Percentiles rank a stretch among this genome's conserved stretches.
These are phyloP conservation scores for Rhynchosporium secalis DNA, from an alignment of 2,329 filamentous ascomycete genomes.

Conservation along the genomic window DNA sequence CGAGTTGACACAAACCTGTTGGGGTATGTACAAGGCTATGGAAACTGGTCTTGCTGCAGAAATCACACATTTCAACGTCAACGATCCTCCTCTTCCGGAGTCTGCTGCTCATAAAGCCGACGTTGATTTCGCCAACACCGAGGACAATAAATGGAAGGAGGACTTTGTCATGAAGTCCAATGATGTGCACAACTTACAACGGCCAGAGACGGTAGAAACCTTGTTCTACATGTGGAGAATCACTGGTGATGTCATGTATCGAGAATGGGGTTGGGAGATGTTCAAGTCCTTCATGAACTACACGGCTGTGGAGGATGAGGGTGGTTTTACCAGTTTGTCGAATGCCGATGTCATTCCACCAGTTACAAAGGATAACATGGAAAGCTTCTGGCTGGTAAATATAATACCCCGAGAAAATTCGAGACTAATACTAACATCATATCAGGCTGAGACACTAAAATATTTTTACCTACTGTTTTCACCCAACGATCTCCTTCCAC, in stretches of 20 bases:
- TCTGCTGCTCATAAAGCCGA: slow-evolving; percentile 52
- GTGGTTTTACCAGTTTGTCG: slow-evolving; percentile 78
- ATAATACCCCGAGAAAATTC: slow-evolving; percentile 11
- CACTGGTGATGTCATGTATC: slow-evolving; percentile 83
- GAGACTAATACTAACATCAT: slow-evolving; percentile 23
- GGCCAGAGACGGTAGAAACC: slow-evolving; percentile 94
- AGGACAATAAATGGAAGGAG: slow-evolving; percentile 65
- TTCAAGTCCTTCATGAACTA: slow-evolving; percentile 89
- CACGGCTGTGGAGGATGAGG: slow-evolving; percentile 74
- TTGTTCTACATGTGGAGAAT: slow-evolving; percentile 99
- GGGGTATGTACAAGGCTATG: slow-evolving; percentile 94
- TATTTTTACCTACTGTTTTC: slow-evolving; percentile 97
- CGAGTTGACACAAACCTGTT: slow-evolving; percentile 95
- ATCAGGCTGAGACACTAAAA: slow-evolving; percentile 89
- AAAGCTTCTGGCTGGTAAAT: slow-evolving; percentile 94
- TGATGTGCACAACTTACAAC: slow-evolving; percentile 91
- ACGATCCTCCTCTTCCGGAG: slow-evolving; percentile 64
- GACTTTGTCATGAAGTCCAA: slow-evolving; percentile 79
- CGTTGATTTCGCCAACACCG: slow-evolving; percentile 52
- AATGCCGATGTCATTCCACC: slow-evolving; percentile 75
- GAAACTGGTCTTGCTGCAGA: slow-evolving; percentile 90
- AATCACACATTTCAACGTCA: slow-evolving; percentile 86
- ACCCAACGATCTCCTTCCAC: slow-evolving; percentile 74
- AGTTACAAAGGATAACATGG: slow-evolving; percentile 82
- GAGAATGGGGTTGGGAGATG: slow-evolving; percentile 98